Conservation (phyloP, 1,139 yeast species). For the Pichia sp. region DNA sequence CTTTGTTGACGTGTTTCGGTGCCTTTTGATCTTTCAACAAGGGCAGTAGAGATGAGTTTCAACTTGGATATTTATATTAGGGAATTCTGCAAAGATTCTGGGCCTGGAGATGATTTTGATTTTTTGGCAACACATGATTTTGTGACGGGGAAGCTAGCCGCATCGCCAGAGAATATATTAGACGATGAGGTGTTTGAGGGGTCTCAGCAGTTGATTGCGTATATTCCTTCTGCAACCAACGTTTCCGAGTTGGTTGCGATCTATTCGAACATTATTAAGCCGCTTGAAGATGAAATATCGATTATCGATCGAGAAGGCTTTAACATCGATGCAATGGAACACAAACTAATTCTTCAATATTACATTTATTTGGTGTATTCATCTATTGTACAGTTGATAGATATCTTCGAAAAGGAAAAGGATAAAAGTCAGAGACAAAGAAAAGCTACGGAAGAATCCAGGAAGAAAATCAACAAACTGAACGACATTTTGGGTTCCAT, state of each 20-base stretch:
- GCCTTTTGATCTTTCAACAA: no score
- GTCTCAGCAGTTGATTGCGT: conserved; percentile 43
- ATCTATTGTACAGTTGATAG: conserved; percentile 5
- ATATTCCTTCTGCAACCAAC: conserved; percentile 4
- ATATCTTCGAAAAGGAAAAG: conserved; percentile 2
- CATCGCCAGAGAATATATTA: conserved; percentile 46
- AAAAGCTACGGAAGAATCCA: conserved; percentile 1
- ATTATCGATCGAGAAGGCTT: conserved; percentile 5
- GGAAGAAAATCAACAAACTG: conserved; percentile 2
- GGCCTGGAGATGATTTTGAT: conserved; percentile 1
- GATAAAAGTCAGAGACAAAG: background rate
- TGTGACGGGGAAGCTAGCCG: conserved; percentile 7
- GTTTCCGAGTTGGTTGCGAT: conserved; percentile 2
- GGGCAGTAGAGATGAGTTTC: conserved; percentile 1
- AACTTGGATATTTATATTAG: conserved; percentile 2
- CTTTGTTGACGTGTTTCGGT: no score
- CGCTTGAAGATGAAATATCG: conserved; percentile 7
- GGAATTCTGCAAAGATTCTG: background rate
- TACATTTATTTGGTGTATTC: conserved; percentile 8
- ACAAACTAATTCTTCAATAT: conserved; percentile 39
- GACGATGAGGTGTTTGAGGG: conserved; percentile 53
- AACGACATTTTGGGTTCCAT: conserved; percentile 3
- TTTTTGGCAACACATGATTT: background rate
- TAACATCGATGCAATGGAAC: conserved; percentile 27
- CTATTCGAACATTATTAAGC: conserved; percentile 6